Evolutionary conservation across 208 protist genomes (phyloP).

Genomic region (Leishmania lainsoni): DNA sequence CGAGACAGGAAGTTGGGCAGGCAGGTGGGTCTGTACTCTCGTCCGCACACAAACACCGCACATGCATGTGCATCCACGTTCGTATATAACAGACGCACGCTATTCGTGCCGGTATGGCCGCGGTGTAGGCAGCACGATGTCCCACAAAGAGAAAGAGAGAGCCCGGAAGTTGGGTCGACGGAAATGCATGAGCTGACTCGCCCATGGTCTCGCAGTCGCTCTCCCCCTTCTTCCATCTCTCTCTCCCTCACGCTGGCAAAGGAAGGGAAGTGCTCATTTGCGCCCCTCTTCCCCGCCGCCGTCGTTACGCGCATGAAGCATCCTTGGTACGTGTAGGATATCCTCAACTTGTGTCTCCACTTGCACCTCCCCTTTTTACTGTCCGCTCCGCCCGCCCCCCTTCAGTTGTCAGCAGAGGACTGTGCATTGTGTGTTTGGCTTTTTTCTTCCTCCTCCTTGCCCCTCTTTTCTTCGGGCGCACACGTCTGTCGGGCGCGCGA

Average conservation of each 20-base stretch:
- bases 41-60: neutral
- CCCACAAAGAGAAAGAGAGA: neutral
- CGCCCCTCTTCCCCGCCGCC: neutral
- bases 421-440: neutral
- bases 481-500: neutral
- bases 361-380: neutral
- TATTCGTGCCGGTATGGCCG: neutral
- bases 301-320: neutral
- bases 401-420: neutral
- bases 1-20: neutral
- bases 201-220: neutral
- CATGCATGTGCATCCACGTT: neutral
- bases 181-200: neutral
- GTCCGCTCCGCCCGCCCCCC: neutral
- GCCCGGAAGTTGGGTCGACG: neutral
- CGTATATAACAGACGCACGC: neutral
- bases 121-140: neutral
- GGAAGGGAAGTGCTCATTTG: neutral
- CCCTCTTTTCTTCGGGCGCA: neutral
- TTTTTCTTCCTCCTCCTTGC: neutral
- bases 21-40: neutral
- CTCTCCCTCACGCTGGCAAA: neutral
- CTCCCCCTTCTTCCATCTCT: neutral
- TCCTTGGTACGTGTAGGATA: neutral
- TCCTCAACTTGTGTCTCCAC: neutral